phyloP scores from a whole-genome alignment of 176 grass and related monocot species.

The Carex scoparia region DNA sequence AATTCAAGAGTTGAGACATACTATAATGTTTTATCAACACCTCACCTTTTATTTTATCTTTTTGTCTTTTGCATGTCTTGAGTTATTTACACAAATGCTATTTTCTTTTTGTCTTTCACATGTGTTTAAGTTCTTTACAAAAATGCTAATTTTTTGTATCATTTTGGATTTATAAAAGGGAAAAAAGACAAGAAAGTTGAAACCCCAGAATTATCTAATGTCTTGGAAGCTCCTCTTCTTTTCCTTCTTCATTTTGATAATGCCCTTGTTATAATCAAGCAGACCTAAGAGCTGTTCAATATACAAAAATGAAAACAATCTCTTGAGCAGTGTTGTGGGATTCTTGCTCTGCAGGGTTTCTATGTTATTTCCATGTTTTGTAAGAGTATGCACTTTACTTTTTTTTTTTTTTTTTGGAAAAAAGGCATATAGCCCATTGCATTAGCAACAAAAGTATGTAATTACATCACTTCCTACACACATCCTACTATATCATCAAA shows the following conservation, averaged over 20 bases:
- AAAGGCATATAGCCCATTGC: too few species aligned
- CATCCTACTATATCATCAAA: too few species aligned
- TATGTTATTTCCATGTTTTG: background rate
- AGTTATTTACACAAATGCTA: background rate
- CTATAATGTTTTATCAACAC: too few species aligned
- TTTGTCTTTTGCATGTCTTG: background rate
- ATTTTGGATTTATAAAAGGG: background rate
- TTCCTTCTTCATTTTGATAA: background rate
- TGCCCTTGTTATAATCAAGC: background rate
- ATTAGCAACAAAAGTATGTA: too few species aligned
- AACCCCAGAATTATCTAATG: background rate
- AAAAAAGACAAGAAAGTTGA: background rate
- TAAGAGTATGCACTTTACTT: too few species aligned
- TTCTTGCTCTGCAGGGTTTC: background rate
- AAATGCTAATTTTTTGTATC: background rate
- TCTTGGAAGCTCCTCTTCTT: background rate
- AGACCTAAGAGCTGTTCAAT: background rate
- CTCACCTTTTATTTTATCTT: background rate
- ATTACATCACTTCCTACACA: too few species aligned
- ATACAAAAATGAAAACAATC: background rate
- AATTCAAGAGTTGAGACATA: background rate
- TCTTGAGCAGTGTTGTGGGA: background rate
- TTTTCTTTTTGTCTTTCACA: background rate
- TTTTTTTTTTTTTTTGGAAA: too few species aligned
- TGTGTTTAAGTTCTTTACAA: background rate